Evolutionary conservation across 208 protist genomes (phyloP).

Genomic region (Dictyostelium gargantuum): DNA sequence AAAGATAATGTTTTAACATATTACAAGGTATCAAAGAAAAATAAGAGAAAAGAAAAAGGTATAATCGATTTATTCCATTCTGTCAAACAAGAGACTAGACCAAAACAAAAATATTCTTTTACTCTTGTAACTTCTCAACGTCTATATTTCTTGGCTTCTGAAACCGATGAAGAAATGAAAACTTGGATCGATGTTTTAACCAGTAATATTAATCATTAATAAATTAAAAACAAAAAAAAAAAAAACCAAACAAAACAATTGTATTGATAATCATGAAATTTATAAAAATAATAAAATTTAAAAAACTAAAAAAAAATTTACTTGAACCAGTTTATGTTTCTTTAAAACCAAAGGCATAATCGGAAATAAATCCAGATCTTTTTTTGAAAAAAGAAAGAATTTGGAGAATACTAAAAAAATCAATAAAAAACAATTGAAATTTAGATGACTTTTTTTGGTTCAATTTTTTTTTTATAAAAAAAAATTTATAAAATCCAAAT

Average conservation of each 20-base stretch:
- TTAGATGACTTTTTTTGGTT: too few species aligned
- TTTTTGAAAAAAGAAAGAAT: too few species aligned
- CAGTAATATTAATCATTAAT: not conserved
- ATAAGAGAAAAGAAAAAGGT: slow-evolving; percentile 34
- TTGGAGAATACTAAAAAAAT: too few species aligned
- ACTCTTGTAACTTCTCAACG: slow-evolving; percentile 4
- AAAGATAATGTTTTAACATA: slow-evolving; percentile 24
- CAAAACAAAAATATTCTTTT: slow-evolving; percentile 52
- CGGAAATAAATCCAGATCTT: too few species aligned
- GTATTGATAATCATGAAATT: too few species aligned
- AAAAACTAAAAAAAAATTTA: too few species aligned
- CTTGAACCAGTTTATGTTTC: too few species aligned
- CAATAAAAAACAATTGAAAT: too few species aligned
- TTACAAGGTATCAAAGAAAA: slow-evolving; percentile 11
- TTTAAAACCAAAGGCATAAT: too few species aligned
- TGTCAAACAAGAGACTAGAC: not conserved
- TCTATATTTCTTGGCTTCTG: slow-evolving; percentile 37
- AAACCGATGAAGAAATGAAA: slow-evolving; percentile 12
- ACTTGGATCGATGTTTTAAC: not conserved
- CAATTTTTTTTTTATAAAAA: too few species aligned
- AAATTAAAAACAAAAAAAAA: not conserved
- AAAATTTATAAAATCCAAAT: too few species aligned
- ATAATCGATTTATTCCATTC: slow-evolving; percentile 52
- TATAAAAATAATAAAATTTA: too few species aligned
- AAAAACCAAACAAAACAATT: not conserved